Conservation (phyloP, 2,329 filamentous ascomycete genomes). For the Xylariaceae sp. region DNA sequence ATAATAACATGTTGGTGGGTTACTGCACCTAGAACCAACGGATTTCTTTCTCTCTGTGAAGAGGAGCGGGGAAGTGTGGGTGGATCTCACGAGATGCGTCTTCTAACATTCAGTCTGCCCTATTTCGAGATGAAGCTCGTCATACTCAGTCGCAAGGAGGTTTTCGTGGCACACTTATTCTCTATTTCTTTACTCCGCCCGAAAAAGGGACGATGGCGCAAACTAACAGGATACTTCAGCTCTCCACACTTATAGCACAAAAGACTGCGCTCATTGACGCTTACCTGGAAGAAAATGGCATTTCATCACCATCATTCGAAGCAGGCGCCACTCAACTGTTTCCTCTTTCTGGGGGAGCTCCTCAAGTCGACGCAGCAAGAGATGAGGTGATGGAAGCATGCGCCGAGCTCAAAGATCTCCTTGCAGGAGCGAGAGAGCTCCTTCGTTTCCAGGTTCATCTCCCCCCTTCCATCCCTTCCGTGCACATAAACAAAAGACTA, state of each 20-base stretch:
- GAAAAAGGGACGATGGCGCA: too few species aligned
- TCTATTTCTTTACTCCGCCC: too few species aligned
- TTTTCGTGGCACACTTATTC: too few species aligned
- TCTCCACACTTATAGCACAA: conserved; percentile 13
- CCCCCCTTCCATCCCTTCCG: too few species aligned
- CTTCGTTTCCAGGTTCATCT: conserved; percentile 13
- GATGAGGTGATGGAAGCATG: conserved; percentile 16
- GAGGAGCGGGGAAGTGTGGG: too few species aligned
- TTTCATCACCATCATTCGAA: conserved; percentile 15
- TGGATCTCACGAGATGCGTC: too few species aligned
- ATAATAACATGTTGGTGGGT: too few species aligned
- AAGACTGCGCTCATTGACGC: conserved; percentile 10
- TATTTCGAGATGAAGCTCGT: too few species aligned
- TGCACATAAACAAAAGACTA: not conserved
- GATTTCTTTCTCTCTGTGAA: too few species aligned
- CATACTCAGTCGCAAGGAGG: too few species aligned
- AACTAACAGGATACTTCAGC: conserved; percentile 13
- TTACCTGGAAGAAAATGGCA: conserved; percentile 9
- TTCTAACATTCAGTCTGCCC: too few species aligned
- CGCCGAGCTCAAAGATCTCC: conserved; percentile 16
- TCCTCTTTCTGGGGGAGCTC: conserved; percentile 13
- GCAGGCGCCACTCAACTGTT: conserved; percentile 8
- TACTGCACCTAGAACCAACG: too few species aligned
- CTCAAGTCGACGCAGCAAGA: conserved; percentile 7
- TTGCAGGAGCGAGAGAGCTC: conserved; percentile 16